A percentile compares a stretch with the other conserved stretches of the same genome.
These are phyloP conservation scores for Ceratobasidium sp. DNA, from an alignment of 1,284 basidiomycete genomes.

Conservation along the genomic window DNA sequence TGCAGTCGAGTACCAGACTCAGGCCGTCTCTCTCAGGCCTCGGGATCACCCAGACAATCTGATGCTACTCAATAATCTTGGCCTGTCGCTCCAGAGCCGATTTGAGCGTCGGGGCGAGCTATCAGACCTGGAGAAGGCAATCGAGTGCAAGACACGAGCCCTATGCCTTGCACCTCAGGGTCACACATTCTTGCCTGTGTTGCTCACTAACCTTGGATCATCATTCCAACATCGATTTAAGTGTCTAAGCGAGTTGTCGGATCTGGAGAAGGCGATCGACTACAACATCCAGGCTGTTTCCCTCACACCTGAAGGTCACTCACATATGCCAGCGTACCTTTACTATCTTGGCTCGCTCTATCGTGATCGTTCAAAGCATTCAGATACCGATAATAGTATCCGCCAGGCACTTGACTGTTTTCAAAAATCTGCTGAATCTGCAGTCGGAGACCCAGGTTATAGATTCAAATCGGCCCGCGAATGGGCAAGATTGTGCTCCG, in stretches of 20 bases:
- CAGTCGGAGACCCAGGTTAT: background rate
- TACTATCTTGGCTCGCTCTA: background rate
- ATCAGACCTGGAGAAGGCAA: too few species aligned
- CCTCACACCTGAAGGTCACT: background rate
- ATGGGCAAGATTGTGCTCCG: background rate
- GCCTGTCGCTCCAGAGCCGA: too few species aligned
- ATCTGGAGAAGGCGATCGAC: background rate
- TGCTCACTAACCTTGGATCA: background rate
- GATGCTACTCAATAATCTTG: too few species aligned
- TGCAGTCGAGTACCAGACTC: too few species aligned
- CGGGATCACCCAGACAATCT: too few species aligned
- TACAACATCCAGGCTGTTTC: background rate
- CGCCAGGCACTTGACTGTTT: background rate
- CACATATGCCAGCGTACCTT: background rate
- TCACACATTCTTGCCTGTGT: too few species aligned
- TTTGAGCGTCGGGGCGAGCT: too few species aligned
- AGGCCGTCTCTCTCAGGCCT: too few species aligned
- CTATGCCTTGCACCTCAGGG: too few species aligned
- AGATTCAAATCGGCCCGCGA: background rate
- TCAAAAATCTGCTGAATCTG: background rate
- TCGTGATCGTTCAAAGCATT: too few species aligned
- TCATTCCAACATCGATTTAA: background rate
- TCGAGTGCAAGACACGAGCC: too few species aligned
- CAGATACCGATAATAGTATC: too few species aligned
- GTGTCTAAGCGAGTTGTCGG: background rate